These are phyloP conservation scores for Canna indica DNA, from an alignment of 176 grass and related monocot genomes.

Conservation along the genomic window DNA sequence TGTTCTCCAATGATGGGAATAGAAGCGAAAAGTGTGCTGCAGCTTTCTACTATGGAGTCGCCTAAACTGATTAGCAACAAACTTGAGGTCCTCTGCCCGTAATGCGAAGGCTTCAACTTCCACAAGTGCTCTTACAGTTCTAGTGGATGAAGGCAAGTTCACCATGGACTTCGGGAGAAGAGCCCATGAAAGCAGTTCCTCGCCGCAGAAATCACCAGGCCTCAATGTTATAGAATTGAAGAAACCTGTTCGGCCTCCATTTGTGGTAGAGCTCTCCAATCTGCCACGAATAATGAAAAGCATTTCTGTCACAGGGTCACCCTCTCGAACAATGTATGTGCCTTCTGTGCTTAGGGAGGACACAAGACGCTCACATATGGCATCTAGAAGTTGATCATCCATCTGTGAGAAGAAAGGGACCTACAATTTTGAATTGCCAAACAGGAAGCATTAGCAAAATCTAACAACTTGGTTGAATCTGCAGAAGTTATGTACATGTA, in stretches of 20 bases:
- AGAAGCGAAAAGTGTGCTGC: constrained; percentile 76
- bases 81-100: constrained; percentile 81
- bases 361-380: constrained; percentile 88
- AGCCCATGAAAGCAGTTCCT: constrained; percentile 92
- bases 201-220: constrained; percentile 75
- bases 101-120: constrained; percentile 89
- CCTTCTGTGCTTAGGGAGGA: constrained; percentile 77
- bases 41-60: constrained; percentile 83
- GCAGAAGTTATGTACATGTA: not conserved
- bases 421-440: constrained; percentile 27
- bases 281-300: constrained; percentile 96
- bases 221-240: constrained; percentile 74
- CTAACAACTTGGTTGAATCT: constrained; percentile 3
- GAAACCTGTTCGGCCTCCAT: constrained; percentile 79
- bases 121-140: constrained; percentile 53
- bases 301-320: constrained; percentile 93
- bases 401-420: constrained; percentile 95
- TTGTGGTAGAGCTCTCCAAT: constrained; percentile 86
- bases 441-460: not conserved
- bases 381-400: constrained; percentile 82
- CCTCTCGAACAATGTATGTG: constrained; percentile 86
- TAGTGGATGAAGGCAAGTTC: constrained; percentile 79
- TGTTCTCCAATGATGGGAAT: constrained; percentile 77
- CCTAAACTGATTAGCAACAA: constrained; percentile 91
- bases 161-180: constrained; percentile 61